Evolutionary conservation across 1,139 yeast genomes (phyloP).

Genomic region (Pichia sp.): DNA sequence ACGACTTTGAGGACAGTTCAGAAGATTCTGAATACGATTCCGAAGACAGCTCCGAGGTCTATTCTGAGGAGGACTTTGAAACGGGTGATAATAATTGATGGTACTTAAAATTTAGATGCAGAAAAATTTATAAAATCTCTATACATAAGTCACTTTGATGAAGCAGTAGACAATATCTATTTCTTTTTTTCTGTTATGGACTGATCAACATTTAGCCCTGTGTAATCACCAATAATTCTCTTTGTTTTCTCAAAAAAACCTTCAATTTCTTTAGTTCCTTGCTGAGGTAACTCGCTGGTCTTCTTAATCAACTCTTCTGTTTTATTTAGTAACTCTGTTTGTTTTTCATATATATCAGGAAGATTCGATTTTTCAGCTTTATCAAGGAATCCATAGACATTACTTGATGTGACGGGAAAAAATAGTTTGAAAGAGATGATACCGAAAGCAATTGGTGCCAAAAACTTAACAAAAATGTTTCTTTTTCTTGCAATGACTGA

Average conservation of each 20-base stretch:
- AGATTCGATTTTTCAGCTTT: conserved; percentile 54
- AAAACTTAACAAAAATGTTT: conserved; percentile 47
- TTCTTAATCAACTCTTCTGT: conserved; percentile 42
- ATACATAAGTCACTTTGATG: background rate
- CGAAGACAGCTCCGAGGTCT: conserved; percentile 3
- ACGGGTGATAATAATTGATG: background rate
- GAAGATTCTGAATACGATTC: conserved; percentile 9
- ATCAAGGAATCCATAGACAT: conserved; percentile 58
- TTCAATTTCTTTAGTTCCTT: conserved; percentile 30
- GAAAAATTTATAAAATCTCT: background rate
- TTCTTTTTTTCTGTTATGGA: conserved; percentile 49
- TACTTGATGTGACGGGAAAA: conserved; percentile 69
- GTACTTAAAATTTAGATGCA: background rate
- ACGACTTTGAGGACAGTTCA: conserved; percentile 4
- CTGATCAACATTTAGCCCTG: conserved; percentile 64
- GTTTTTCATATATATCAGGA: conserved; percentile 64
- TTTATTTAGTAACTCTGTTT: conserved; percentile 39
- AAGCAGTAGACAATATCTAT: conserved; percentile 6
- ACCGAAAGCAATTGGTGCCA: conserved; percentile 64
- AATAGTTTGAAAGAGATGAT: conserved; percentile 62
- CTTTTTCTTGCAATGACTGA: conserved; percentile 72
- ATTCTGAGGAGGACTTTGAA: background rate
- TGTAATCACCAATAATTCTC: conserved; percentile 46
- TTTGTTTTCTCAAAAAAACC: conserved; percentile 39
- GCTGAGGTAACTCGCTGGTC: conserved; percentile 38